Base-by-base conservation (phyloP, 768 basidiomycete species). In the Sutorius australiensis region DNA sequence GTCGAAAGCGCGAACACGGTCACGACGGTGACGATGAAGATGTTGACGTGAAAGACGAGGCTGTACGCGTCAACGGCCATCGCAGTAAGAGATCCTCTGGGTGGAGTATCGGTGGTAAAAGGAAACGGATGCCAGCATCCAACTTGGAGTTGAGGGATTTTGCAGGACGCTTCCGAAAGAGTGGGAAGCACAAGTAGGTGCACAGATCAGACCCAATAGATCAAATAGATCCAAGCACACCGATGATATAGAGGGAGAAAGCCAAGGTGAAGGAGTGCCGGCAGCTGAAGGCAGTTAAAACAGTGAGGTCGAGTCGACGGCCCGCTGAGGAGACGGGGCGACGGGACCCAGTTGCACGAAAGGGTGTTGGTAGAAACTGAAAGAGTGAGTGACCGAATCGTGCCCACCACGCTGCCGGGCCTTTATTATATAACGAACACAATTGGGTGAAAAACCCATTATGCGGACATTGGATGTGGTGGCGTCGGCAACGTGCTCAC, bases 1-100 rank as follows among this genome's bases (percentile, higher is more conserved):
- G 75, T 72, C 47, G 75, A 64, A 30, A 82, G 63, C 34, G 76
- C 69, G 39, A 79, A 68, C n/a, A 74, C 50, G 1, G 65, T 71
- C 31, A 75, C 63, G 46, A 79, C 52, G 21, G 73, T 72, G 45
- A 77, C 56, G 44, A 84, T 63, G 59, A 82, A 68, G 50, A 84
- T 67, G 64, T 78, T 63, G 34, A 79, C 60, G 57, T 79, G 73
- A 55, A 68, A 57, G 43, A 72, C 64, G 24, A 75, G 59, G 17
- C 10, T 24, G 31, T 44, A 24, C n/a, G 45, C n/a, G 47, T 65
- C 12, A 1, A 61, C 48, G 21, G 51, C 6, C 58, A 66, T 65
- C 41, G 36, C 27, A 53, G 46, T 11, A 17, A 12, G 14, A 32
- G 7, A 46, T 32, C 19, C 16, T 43, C 11, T 38, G 44, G 19